Evolutionary conservation across 2,329 filamentous ascomycete genomes (phyloP).

Genomic region (Penicillium italicum): DNA sequence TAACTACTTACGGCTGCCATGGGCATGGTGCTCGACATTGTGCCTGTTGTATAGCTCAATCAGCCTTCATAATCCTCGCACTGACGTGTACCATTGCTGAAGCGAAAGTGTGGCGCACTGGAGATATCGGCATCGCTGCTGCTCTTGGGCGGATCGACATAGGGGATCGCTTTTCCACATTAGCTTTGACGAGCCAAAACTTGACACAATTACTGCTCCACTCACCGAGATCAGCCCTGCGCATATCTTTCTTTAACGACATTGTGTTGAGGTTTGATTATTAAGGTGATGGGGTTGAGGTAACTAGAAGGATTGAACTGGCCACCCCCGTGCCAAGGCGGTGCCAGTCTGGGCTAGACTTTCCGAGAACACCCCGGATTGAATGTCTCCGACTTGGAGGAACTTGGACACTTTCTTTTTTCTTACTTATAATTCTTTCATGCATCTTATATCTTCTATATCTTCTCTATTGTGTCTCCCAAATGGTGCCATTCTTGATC

Average conservation of each 20-base stretch:
- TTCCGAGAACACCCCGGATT: conserved; percentile 8
- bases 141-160: conserved; percentile 69
- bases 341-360: conserved; percentile 8
- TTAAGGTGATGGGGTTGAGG: conserved; percentile 3
- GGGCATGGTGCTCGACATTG: conserved; percentile 73
- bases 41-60: conserved; percentile 42
- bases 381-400: conserved; percentile 5
- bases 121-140: conserved; percentile 65
- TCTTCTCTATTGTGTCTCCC: neutral
- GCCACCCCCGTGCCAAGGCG: conserved; percentile 7
- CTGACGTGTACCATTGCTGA: neutral
- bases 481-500: neutral
- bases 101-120: conserved; percentile 53
- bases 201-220: conserved; percentile 8
- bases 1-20: conserved; percentile 72
- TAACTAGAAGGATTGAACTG: conserved; percentile 8
- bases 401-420: neutral
- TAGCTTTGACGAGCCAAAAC: neutral
- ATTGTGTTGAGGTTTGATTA: conserved; percentile 42
- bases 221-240: conserved; percentile 68
- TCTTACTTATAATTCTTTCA: neutral
- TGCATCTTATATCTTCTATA: neutral
- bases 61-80: conserved; percentile 7
- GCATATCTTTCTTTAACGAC: conserved; percentile 72
- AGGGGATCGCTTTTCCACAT: conserved; percentile 69